phyloP scores from a whole-genome alignment of 2,329 filamentous ascomycete genomes.

The Graphium sp. region DNA sequence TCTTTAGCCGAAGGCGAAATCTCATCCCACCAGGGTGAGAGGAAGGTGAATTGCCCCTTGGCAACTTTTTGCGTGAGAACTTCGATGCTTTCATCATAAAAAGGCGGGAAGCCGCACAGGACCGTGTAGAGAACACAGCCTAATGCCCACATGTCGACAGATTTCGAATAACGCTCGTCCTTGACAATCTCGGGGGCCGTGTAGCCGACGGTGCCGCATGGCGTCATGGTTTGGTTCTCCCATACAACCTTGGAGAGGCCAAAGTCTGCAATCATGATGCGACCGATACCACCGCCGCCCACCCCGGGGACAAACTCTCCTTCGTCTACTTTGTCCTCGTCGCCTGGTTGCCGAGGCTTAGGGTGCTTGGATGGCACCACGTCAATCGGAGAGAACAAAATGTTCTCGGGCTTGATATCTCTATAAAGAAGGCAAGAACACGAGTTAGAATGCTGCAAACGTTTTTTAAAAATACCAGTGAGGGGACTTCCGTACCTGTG shows the following conservation, averaged over 20 bases:
- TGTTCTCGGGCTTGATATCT: constrained; percentile 97
- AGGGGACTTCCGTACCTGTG: constrained; percentile 56
- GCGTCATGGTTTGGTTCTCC: constrained; percentile 97
- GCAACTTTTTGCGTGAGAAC: constrained; percentile 96
- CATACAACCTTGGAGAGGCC: constrained; percentile 95
- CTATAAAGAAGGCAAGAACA: constrained; percentile 25
- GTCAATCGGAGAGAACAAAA: constrained; percentile 78
- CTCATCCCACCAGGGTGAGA: constrained; percentile 98
- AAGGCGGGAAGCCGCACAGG: constrained; percentile 92
- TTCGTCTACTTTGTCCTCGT: constrained; percentile 95
- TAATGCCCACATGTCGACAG: constrained; percentile 97
- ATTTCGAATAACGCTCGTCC: constrained; percentile 96
- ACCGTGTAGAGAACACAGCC: constrained; percentile 95
- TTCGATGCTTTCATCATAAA: constrained; percentile 97
- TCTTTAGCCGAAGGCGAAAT: constrained; percentile 93
- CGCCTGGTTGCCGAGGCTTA: constrained; percentile 67
- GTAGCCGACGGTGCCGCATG: constrained; percentile 96
- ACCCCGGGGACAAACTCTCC: constrained; percentile 75
- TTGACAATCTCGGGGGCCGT: constrained; percentile 98
- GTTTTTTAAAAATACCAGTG: not conserved
- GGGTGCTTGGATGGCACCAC: constrained; percentile 66
- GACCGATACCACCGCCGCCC: constrained; percentile 79
- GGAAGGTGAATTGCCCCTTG: constrained; percentile 88
- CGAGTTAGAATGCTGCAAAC: not conserved
- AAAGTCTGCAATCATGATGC: constrained; percentile 96